phyloP scores from a whole-genome alignment of 352 stramenopile species.

The Globisporangium emineosum region DNA sequence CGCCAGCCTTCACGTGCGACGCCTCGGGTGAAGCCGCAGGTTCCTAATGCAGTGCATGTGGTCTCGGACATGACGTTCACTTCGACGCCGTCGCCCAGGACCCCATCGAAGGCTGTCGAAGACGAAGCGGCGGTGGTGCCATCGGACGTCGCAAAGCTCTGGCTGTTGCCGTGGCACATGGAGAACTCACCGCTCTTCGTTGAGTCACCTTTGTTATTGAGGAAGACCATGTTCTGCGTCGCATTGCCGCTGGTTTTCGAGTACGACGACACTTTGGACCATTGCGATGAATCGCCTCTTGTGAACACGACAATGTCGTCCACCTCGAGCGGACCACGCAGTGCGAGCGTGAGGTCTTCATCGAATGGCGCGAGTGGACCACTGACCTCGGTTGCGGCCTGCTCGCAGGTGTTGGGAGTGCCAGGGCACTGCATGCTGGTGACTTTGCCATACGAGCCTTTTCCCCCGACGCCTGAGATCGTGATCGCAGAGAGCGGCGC shows the following conservation, averaged over 20 bases:
- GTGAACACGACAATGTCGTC: conserved; percentile 45
- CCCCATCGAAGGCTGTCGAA: conserved; percentile 22
- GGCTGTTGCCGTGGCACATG: conserved; percentile 38
- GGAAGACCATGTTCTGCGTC: conserved; percentile 43
- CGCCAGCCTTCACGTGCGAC: conserved; percentile 34
- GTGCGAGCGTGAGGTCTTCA: conserved; percentile 40
- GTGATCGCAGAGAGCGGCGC: conserved; percentile 14
- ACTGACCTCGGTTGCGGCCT: conserved; percentile 22
- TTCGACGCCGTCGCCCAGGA: conserved; percentile 33
- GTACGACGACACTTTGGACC: conserved; percentile 32
- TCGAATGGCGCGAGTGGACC: conserved; percentile 37
- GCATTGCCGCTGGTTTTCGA: conserved; percentile 15
- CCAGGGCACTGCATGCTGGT: conserved; percentile 27
- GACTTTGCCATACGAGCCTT: conserved; percentile 32
- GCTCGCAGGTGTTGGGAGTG: conserved; percentile 12
- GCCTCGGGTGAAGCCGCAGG: conserved; percentile 27
- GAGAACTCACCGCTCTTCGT: conserved; percentile 34
- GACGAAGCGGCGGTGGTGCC: conserved; percentile 16
- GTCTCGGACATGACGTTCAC: conserved; percentile 41
- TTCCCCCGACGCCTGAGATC: conserved; percentile 28
- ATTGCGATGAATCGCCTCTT: background rate
- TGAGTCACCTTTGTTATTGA: conserved; percentile 48
- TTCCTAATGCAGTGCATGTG: conserved; percentile 17
- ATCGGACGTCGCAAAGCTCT: conserved; percentile 40
- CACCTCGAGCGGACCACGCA: conserved; percentile 38